Conservation (phyloP, 2,329 filamentous ascomycete species). For the Metarhizium anisopliae region DNA sequence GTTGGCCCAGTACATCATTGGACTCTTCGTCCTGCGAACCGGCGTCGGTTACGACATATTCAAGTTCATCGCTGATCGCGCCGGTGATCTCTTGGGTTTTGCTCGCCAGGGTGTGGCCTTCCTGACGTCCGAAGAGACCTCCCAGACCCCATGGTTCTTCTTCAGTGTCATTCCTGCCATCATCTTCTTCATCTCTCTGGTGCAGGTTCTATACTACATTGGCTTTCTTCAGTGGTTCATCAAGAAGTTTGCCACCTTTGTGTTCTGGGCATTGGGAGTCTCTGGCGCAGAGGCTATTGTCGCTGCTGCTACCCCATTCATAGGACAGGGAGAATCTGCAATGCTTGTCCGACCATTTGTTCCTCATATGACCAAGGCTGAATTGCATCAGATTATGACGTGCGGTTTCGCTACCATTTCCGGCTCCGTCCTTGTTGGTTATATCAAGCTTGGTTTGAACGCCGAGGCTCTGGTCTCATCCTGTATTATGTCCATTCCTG, state of each 20-base stretch:
- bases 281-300: constrained; percentile 92
- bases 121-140: constrained; percentile 40
- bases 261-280: constrained; percentile 82
- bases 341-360: constrained; percentile 89
- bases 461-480: constrained; percentile 79
- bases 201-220: constrained; percentile 75
- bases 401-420: constrained; percentile 90
- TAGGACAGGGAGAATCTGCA: constrained; percentile 87
- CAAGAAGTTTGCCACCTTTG: constrained; percentile 76
- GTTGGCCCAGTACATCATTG: constrained; percentile 79
- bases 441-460: constrained; percentile 76
- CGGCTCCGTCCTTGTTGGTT: constrained; percentile 77
- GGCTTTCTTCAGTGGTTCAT: constrained; percentile 85
- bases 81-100: constrained; percentile 66
- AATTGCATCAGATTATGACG: constrained; percentile 87
- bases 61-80: constrained; percentile 72
- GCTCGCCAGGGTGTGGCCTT: constrained; percentile 66
- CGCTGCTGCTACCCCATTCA: constrained; percentile 85
- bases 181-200: constrained; percentile 92
- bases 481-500: constrained; percentile 93
- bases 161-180: constrained; percentile 77
- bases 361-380: constrained; percentile 73
- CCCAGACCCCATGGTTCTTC: constrained; percentile 57
- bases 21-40: constrained; percentile 79
- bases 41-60: constrained; percentile 82